Evolutionary conservation across 2,329 filamentous ascomycete species (phyloP).

Genomic region (Nigrospora oryzae): DNA sequence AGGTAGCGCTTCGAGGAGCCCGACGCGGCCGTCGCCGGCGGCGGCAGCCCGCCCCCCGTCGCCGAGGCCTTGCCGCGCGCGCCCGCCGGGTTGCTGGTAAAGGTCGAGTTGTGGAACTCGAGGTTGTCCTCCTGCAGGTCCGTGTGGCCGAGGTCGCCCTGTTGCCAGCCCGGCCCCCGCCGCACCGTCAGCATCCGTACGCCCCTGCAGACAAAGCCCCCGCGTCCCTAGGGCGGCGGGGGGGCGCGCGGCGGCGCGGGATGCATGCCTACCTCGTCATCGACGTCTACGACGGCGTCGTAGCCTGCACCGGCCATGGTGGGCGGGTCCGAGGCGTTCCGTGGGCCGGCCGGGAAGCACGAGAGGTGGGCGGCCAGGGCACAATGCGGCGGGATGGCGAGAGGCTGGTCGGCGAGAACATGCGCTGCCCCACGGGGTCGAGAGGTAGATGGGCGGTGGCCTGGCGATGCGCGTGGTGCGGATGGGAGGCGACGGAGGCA

Average conservation of each 20-base stretch:
- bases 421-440: too few species aligned
- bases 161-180: background rate
- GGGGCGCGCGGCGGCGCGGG: too few species aligned
- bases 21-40: constrained; percentile 44
- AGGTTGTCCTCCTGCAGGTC: constrained; percentile 91
- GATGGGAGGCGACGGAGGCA: too few species aligned
- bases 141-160: constrained; percentile 97
- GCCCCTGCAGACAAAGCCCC: background rate
- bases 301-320: constrained; percentile 80
- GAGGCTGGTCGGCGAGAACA: too few species aligned
- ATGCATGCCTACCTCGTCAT: constrained; percentile 66
- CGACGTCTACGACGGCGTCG: constrained; percentile 95
- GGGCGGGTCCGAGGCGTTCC: constrained; percentile 2
- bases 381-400: too few species aligned
- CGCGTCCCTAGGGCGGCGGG: too few species aligned
- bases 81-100: constrained; percentile 50
- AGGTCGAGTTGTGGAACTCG: constrained; percentile 94
- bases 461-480: too few species aligned
- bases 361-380: too few species aligned
- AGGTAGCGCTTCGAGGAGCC: constrained; percentile 69
- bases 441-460: too few species aligned
- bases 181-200: too few species aligned
- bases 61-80: constrained; percentile 40
- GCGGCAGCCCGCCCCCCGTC: constrained; percentile 39
- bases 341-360: too few species aligned